Evolutionary conservation across 768 basidiomycete species (phyloP).

Genomic region (Suillus subalutaceus): DNA sequence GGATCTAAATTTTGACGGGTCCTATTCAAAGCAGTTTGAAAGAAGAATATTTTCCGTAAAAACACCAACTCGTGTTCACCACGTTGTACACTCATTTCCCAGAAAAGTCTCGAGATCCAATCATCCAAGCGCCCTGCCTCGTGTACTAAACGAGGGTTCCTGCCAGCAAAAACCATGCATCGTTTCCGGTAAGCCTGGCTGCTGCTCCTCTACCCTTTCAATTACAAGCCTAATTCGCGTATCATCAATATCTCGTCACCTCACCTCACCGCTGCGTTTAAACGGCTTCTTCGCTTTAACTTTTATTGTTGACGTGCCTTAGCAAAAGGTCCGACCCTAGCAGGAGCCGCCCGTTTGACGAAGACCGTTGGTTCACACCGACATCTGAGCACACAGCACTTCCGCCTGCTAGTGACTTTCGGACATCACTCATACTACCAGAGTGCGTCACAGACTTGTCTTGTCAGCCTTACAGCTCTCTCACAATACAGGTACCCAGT

Average conservation of each 20-base stretch:
- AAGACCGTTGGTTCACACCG: constrained; percentile 28
- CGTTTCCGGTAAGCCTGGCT: constrained; percentile 75
- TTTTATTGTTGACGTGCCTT: constrained; percentile 15
- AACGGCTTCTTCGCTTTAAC: constrained; percentile 26
- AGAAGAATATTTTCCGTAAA: constrained; percentile 30
- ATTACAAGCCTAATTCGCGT: constrained; percentile 26
- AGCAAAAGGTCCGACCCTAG: constrained; percentile 80
- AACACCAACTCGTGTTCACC: constrained; percentile 69
- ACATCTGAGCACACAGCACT: constrained; percentile 50
- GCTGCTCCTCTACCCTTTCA: constrained; percentile 30
- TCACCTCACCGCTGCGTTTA: constrained; percentile 25
- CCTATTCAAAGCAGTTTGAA: constrained; percentile 16
- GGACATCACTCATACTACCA: constrained; percentile 83
- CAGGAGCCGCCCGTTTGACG: constrained; percentile 49
- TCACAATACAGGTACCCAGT: constrained; percentile 42
- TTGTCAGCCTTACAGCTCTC: constrained; percentile 17
- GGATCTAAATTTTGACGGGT: neutral
- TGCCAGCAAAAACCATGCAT: constrained; percentile 53
- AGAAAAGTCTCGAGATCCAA: constrained; percentile 23
- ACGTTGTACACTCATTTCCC: constrained; percentile 62
- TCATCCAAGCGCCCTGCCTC: constrained; percentile 40
- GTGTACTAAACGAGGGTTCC: constrained; percentile 68
- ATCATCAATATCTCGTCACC: constrained; percentile 18
- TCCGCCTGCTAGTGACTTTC: constrained; percentile 75
- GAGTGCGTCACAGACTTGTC: constrained; percentile 57